Percentiles rank a stretch among this genome's conserved stretches.
phyloP scores from a whole-genome alignment of 192 early-diverging fungal genomes.

The Allomyces javanicus region DNA sequence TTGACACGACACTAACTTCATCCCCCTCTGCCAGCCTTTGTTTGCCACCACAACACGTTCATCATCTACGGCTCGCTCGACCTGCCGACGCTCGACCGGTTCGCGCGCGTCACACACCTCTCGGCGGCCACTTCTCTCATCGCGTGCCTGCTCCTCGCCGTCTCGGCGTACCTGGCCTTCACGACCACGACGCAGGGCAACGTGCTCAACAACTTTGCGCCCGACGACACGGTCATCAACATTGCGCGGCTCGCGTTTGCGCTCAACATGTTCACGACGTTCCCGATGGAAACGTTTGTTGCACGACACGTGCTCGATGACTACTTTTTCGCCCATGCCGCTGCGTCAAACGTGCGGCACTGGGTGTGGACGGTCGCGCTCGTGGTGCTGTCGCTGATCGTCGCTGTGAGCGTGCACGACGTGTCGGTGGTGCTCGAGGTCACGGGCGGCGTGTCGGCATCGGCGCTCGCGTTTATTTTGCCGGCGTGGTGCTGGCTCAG shows the following conservation, averaged over 20 bases:
- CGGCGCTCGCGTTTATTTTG: background rate
- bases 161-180: conserved; percentile 58
- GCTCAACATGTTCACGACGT: conserved; percentile 88
- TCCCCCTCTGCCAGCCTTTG: conserved; percentile 35
- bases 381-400: background rate
- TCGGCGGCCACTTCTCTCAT: conserved; percentile 50
- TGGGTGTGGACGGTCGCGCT: background rate
- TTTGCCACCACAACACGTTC: conserved; percentile 90
- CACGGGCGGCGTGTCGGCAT: background rate
- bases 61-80: conserved; percentile 70
- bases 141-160: conserved; percentile 48
- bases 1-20: background rate
- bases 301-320: conserved; percentile 44
- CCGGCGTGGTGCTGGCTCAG: background rate
- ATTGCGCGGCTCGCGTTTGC: conserved; percentile 70
- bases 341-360: background rate
- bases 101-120: conserved; percentile 62
- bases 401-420: background rate
- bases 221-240: conserved; percentile 60
- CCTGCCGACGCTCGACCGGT: conserved; percentile 67
- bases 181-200: conserved; percentile 71
- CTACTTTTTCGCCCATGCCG: background rate
- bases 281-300: conserved; percentile 78
- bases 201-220: conserved; percentile 75
- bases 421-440: background rate